Base-by-base conservation (phyloP, 2,329 filamentous ascomycete species). In the Calonectria pseudoreteaudii region DNA sequence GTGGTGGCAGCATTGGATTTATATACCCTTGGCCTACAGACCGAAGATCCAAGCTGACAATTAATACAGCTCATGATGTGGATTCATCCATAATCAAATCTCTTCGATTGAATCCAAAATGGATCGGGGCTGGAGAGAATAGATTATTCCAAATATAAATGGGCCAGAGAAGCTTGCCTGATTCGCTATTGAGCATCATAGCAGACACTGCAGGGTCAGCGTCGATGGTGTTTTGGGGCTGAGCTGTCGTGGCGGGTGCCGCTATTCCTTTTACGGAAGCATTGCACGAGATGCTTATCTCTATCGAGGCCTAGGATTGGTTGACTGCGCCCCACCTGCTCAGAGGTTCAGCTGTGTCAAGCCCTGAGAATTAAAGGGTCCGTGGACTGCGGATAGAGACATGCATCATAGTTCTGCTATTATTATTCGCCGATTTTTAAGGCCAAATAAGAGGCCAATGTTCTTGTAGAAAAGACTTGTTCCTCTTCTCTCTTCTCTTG, bases 281-380 rank as follows among this genome's bases (percentile, higher is more conserved):
- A 65, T 53, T 65, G 44, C 56, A 58, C 68, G 68, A 70, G 68
- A 34, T 52, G 58, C 47, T 70, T 36, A 69, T 49, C 36, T 7
- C n/a, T 3, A 14, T 18, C 3, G 7, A 18, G 34, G 8, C 11
- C 16, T 38, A 2, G 30, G 31, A 38, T 34, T 67, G 31, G 64
- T 11, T 36, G 47, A 16, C 1, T 56, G 26, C 14, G 65, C 6
- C 91, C 56, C 56, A 41, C 34, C 20, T 8, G 16, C 34, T 16
- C n/a, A 3, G 0, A 18, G 34, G 16, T 23, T 38, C 31, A 58
- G n/a, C 18, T 38, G 5, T 20, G 7, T 28, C n/a, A 28, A 23
- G 5, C 44, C 13, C 10, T 23, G 20, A 23, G 44, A 23, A 47
- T 23, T n/a, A 47, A 47, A 47, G 20, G 44, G 44, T 16, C 44